Conservation (phyloP, 2,329 filamentous ascomycete species). For the Exophiala alcalophila region DNA sequence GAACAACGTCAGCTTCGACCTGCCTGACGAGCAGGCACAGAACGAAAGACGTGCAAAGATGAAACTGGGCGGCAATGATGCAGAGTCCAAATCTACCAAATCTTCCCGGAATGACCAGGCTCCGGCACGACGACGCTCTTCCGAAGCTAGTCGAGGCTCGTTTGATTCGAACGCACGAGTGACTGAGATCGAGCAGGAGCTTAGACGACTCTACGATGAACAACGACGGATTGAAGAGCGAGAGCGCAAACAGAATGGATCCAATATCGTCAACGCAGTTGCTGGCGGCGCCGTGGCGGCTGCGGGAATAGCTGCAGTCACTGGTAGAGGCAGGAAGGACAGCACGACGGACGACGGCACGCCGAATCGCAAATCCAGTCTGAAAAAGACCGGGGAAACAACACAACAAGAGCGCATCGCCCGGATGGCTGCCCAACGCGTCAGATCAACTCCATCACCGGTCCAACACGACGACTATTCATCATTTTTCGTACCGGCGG, state of each 20-base stretch:
- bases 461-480: conserved; percentile 42
- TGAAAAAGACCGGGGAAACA: conserved; percentile 27
- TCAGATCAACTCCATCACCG: conserved; percentile 34
- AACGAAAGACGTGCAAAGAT: conserved; percentile 40
- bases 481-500: conserved; percentile 43
- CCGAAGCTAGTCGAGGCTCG: conserved; percentile 6
- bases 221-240: conserved; percentile 20
- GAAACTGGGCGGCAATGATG: conserved; percentile 25
- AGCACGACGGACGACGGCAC: conserved; percentile 31
- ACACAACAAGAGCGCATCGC: conserved; percentile 30
- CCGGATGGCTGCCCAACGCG: conserved; percentile 35
- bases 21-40: conserved; percentile 56
- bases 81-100: neutral
- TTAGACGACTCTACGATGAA: conserved; percentile 28
- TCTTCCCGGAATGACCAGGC: neutral
- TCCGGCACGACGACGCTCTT: conserved; percentile 1
- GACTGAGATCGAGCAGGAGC: conserved; percentile 29
- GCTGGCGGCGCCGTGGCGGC: conserved; percentile 46
- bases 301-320: conserved; percentile 32
- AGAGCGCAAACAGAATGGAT: conserved; percentile 29
- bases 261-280: conserved; percentile 50
- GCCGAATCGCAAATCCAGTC: conserved; percentile 32
- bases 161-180: conserved; percentile 19
- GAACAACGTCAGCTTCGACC: conserved; percentile 57
- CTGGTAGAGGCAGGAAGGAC: conserved; percentile 19